Evolutionary conservation across 805 yeast species (phyloP).

Genomic region (Metahyphopichia silvanorum): DNA sequence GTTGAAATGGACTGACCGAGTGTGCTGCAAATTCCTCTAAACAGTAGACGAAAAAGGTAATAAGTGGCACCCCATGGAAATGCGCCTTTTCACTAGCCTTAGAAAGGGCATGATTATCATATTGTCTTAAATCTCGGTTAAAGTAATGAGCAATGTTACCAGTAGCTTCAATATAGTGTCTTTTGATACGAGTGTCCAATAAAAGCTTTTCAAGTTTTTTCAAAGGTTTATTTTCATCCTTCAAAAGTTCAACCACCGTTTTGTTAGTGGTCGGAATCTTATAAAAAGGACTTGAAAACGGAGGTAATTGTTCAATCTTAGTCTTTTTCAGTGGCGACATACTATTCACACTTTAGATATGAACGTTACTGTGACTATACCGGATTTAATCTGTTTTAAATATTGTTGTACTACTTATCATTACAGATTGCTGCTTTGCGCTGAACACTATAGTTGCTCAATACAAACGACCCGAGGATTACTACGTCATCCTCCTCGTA

Average conservation of each 20-base stretch:
- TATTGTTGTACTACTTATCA: too few species aligned
- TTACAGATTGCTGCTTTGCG: too few species aligned
- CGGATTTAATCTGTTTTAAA: too few species aligned
- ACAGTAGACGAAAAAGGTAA: conserved; percentile 41
- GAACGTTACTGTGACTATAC: too few species aligned
- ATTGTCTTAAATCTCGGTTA: conserved; percentile 42
- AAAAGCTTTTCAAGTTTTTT: conserved; percentile 12
- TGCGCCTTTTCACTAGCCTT: conserved; percentile 31
- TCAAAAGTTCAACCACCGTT: conserved; percentile 17
- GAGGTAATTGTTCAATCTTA: conserved; percentile 7
- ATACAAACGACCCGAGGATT: too few species aligned
- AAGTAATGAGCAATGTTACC: conserved; percentile 45
- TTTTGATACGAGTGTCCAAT: conserved; percentile 6
- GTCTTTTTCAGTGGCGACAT: conserved; percentile 2
- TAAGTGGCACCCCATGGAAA: conserved; percentile 26
- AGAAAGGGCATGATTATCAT: conserved; percentile 41
- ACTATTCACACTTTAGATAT: too few species aligned
- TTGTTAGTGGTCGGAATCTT: conserved; percentile 7
- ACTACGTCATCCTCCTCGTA: too few species aligned
- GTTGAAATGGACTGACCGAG: conserved; percentile 40
- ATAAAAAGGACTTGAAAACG: conserved; percentile 10
- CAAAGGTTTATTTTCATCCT: conserved; percentile 29
- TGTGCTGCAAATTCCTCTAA: conserved; percentile 41
- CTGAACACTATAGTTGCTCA: too few species aligned
- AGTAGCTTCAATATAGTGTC: conserved; percentile 7